Evolutionary conservation across 139 green algal species (phyloP).

Genomic region (Haematococcus lacustris): DNA sequence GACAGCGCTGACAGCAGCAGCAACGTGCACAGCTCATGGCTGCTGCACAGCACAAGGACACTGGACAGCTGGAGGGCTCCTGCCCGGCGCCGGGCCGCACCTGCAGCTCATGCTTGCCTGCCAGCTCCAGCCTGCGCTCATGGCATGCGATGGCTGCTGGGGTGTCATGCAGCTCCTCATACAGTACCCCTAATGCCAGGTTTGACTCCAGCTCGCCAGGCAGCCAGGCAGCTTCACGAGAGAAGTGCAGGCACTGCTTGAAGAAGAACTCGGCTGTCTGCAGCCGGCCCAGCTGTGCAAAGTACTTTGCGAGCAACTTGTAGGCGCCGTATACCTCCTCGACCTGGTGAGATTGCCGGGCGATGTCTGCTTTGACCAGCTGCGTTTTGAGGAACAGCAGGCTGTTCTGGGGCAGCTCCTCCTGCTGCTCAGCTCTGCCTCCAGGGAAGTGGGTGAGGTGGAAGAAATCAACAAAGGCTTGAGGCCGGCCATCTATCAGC

Average conservation of each 20-base stretch:
- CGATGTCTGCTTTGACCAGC: slow-evolving; percentile 34
- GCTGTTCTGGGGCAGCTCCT: slow-evolving; percentile 24
- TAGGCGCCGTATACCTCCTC: slow-evolving; percentile 22
- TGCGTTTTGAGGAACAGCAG: slow-evolving; percentile 38
- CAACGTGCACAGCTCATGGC: too few species aligned
- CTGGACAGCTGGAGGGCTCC: too few species aligned
- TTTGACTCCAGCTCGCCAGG: slow-evolving; percentile 46
- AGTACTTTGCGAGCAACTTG: slow-evolving; percentile 41
- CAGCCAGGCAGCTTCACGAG: slow-evolving; percentile 13
- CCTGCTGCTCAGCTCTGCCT: neutral
- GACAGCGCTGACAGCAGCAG: too few species aligned
- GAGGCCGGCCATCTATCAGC: slow-evolving; percentile 41
- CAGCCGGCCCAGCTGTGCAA: slow-evolving; percentile 32
- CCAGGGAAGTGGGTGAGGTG: slow-evolving; percentile 22
- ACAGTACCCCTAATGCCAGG: slow-evolving; percentile 46
- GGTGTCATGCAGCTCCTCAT: slow-evolving; percentile 40
- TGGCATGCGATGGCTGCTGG: slow-evolving; percentile 40
- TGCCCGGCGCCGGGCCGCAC: too few species aligned
- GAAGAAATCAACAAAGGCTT: slow-evolving; percentile 56
- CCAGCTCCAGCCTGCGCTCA: slow-evolving; percentile 38
- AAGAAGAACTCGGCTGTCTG: slow-evolving; percentile 42
- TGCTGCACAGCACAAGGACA: too few species aligned
- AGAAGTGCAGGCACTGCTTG: slow-evolving; percentile 23
- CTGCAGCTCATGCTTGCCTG: slow-evolving; percentile 12
- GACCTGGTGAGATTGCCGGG: slow-evolving; percentile 1